Evolutionary conservation across 148 eudicot species (phyloP).

Genomic region (Euryodendron excelsum): DNA sequence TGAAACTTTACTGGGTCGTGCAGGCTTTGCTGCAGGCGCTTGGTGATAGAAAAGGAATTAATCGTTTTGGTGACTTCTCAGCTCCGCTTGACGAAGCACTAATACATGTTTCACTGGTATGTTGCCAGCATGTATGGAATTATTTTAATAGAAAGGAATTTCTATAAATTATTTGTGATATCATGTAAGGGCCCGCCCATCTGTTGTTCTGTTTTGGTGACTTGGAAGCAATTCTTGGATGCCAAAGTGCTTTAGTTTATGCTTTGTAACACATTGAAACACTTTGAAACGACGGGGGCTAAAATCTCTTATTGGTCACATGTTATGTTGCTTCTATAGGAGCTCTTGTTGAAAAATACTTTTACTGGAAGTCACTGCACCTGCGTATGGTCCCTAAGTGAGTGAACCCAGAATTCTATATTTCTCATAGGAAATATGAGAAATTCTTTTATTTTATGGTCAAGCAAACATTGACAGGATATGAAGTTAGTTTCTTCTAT

Average conservation of each 20-base stretch:
- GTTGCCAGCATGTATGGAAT: conserved; percentile 13
- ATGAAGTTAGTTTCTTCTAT: no score
- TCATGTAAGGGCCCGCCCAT: neutral
- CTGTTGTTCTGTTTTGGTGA: neutral
- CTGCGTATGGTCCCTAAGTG: no score
- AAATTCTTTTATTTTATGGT: no score
- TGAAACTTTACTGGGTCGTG: conserved; percentile 18
- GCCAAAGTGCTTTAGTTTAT: neutral
- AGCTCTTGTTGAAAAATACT: no score
- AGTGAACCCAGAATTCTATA: no score
- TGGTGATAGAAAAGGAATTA: conserved; percentile 89
- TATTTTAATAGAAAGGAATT: neutral
- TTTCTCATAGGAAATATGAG: no score
- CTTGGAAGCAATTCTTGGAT: neutral
- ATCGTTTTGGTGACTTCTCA: conserved; percentile 86
- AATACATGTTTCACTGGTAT: conserved; percentile 81
- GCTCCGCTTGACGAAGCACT: conserved; percentile 92
- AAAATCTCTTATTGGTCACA: neutral
- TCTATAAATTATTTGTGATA: neutral
- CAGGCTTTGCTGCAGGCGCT: conserved; percentile 92
- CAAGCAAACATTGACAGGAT: no score
- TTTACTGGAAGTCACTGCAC: no score
- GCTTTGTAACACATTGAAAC: neutral
- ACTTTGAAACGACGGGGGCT: neutral
- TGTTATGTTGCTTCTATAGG: no score